Base-by-base conservation (phyloP, 148 eudicot genomes). In the Diospyros kaki region DNA sequence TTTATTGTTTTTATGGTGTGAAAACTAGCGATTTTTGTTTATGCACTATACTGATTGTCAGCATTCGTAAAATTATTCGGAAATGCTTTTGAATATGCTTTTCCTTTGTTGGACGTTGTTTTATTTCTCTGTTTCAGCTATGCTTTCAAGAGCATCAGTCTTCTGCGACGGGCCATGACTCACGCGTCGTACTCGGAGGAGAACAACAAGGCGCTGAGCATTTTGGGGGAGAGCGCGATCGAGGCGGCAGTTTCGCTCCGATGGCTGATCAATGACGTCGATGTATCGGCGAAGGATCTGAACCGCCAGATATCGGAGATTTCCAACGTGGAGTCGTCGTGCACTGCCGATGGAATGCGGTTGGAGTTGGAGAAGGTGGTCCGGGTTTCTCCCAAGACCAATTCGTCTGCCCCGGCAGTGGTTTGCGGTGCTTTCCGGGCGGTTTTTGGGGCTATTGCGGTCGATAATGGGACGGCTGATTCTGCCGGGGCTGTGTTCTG, bases 171-270 rank as follows among this genome's bases (percentile, higher is more conserved):
- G n/a, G 93, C 96, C 44, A 80, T 93, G 93, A 93, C 98, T 9
- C 98, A 93, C 66, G 80, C 98, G 38, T 93, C 98, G 3, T 93
- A 51, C 77, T 93, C 98, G 0, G 87, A 85, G 77, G 98, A 93
- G 86, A 93, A 91, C 93, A 87, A 89, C 86, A 87, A 79, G 66
- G 96, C 93, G 9, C 76, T 93, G 54, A 88, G 93, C 83, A 74
- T 93, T 41, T 72, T 93, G 56, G 98, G 98, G 1, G 86, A 62
- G 14, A 86, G 82, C 44, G 75, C 91, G 59, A 93, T 93, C 6
- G 89, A 93, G 73, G 76, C 92, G 54, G 78, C 93, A 0, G 80
- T 85, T 2, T 79, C 90, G 4, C 84, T 90, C 14, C 61, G 60
- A 18, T 82, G 72, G 44, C 80, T 93, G 13, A 6, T 2, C 2